phyloP scores from a whole-genome alignment of 1,284 basidiomycete genomes.

The Kalmanozyma brasiliensis region DNA sequence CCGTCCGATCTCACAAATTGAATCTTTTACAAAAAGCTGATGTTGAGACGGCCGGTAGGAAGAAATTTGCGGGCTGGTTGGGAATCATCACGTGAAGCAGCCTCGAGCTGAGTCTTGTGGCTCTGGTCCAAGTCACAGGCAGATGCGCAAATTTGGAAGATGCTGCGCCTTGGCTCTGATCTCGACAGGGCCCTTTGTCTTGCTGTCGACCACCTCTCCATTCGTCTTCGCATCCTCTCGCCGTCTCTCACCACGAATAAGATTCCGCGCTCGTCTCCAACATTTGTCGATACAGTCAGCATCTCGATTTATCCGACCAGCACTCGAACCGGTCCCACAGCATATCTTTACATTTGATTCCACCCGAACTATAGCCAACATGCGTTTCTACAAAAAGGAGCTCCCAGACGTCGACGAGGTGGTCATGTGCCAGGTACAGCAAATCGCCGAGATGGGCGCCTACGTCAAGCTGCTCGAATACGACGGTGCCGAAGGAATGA shows the following conservation, averaged over 20 bases:
- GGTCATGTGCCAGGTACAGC: slow-evolving; percentile 98
- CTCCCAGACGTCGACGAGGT: slow-evolving; percentile 82
- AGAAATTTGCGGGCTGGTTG: slow-evolving; percentile 19
- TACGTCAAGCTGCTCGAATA: slow-evolving; percentile 99
- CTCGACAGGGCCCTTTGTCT: background rate
- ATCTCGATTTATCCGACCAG: too few species aligned
- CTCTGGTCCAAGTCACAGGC: slow-evolving; percentile 11
- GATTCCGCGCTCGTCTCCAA: too few species aligned
- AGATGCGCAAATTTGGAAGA: slow-evolving; percentile 16
- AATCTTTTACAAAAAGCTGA: background rate
- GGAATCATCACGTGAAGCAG: slow-evolving; percentile 40
- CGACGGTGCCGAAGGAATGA: slow-evolving; percentile 99
- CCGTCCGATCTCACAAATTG: background rate
- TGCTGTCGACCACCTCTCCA: too few species aligned
- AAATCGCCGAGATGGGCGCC: slow-evolving; percentile 99
- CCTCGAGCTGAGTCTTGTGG: slow-evolving; percentile 6
- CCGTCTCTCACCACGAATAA: too few species aligned
- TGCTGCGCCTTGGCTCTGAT: background rate
- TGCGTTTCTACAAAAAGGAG: slow-evolving; percentile 67
- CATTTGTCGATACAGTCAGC: too few species aligned
- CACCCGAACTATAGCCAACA: slow-evolving; percentile 31
- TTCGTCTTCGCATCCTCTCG: too few species aligned
- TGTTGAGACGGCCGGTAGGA: slow-evolving; percentile 31
- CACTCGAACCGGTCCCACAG: background rate
- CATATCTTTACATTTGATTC: too few species aligned